Base-by-base conservation (phyloP, 2,329 filamentous ascomycete species). In the Coniella vitis region DNA sequence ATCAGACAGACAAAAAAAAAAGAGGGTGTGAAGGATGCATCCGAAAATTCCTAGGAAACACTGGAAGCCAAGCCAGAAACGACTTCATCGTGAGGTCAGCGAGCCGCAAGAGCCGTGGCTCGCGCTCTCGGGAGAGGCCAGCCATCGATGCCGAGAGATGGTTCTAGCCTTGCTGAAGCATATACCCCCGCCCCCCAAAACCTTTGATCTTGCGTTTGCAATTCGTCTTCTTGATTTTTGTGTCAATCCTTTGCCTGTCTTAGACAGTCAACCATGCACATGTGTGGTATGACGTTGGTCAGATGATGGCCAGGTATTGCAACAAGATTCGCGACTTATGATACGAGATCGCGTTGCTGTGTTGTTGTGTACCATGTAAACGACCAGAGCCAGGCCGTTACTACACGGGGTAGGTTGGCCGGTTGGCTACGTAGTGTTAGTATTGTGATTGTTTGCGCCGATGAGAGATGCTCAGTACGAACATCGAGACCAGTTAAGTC, bases 11-110 rank as follows among this genome's bases (percentile, higher is more conserved):
- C 17, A 32, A 36, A 29, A 29, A 31, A 7, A 22, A 36, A 14
- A 20, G 20, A 14, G 25, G n/a, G 20, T 7, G 20, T 34, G 21
- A 12, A 25, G 21, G 39, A 39, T 43, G 22, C 40, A 42, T 39
- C 49, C 41, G 5, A 41, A 52, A 45, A 29, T 36, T 52, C 49
- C 49, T 41, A 52, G n/a, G n/a, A n/a, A n/a, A n/a, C n/a, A n/a
- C n/a, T n/a, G 40, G 19, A 25, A 17, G 32, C 19, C 41, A 22
- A 44, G 25, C 25, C 31, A 34, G 29, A 8, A 22, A 36, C 31
- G 37, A 42, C 37, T 25, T 49, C 49, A 31, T 31, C 39, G 14
- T 22, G 38, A 22, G 32, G n/a, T 21, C 36, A 42, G 36, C 21
- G 16, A 32, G 37, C 40, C 19, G 40, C 38, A 29, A 4, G 8